phyloP scores from a whole-genome alignment of 352 stramenopile species.

The Phytopythium chamaehyphon region DNA sequence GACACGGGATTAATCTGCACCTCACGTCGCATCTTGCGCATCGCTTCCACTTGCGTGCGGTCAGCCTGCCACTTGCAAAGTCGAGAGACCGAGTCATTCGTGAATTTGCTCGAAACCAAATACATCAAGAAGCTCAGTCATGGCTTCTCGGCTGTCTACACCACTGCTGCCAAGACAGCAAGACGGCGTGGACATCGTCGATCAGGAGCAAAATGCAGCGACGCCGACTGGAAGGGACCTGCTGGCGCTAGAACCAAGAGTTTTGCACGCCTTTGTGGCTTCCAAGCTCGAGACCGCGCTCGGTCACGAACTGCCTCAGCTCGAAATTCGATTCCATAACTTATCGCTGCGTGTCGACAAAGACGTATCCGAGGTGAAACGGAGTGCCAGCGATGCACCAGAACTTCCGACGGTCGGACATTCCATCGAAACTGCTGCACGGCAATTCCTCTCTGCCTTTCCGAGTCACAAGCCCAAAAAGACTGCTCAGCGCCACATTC shows the following conservation, averaged over 20 bases:
- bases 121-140: background rate
- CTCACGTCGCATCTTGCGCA: no score
- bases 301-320: conserved; percentile 6
- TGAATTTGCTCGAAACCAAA: background rate
- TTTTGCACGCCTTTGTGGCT: conserved; percentile 19
- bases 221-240: conserved; percentile 8
- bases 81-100: background rate
- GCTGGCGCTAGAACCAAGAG: conserved; percentile 14
- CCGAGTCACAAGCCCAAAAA: background rate
- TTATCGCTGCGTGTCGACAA: conserved; percentile 15
- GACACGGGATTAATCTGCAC: no score
- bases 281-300: conserved; percentile 13
- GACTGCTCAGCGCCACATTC: conserved; percentile 8
- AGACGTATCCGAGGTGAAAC: conserved; percentile 1
- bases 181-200: background rate
- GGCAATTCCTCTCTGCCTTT: background rate
- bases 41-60: no score
- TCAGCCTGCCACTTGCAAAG: no score
- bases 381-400: background rate
- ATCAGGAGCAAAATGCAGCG: conserved; percentile 2
- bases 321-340: conserved; percentile 23
- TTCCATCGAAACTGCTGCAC: background rate
- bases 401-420: conserved; percentile 15
- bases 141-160: background rate
- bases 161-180: background rate